Evolutionary conservation across 2,329 filamentous ascomycete genomes (phyloP).

Genomic region (Alternaria arbusti): DNA sequence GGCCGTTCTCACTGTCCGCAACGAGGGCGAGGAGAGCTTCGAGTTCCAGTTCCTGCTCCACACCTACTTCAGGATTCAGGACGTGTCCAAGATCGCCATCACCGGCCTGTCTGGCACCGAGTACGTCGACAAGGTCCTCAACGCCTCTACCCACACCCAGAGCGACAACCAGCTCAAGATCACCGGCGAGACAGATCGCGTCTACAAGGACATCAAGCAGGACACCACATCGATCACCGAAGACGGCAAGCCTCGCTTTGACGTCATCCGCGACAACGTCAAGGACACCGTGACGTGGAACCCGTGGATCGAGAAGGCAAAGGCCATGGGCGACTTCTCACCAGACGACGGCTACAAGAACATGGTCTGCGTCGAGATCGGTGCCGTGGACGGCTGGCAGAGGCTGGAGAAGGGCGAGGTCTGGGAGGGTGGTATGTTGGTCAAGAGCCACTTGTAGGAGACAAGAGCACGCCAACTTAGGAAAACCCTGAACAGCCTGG

Average conservation of each 20-base stretch:
- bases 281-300: slow-evolving; percentile 96
- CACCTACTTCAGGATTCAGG: slow-evolving; percentile 85
- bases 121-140: slow-evolving; percentile 84
- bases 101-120: slow-evolving; percentile 76
- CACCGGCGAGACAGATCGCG: slow-evolving; percentile 81
- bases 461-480: not conserved
- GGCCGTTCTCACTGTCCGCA: slow-evolving; percentile 85
- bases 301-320: slow-evolving; percentile 87
- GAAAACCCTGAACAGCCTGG: not conserved
- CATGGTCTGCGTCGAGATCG: slow-evolving; percentile 95
- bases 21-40: slow-evolving; percentile 81
- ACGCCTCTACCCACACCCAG: slow-evolving; percentile 68
- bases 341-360: slow-evolving; percentile 90
- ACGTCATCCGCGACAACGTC: slow-evolving; percentile 82
- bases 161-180: slow-evolving; percentile 71
- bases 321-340: slow-evolving; percentile 82
- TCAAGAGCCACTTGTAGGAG: slow-evolving; percentile 51
- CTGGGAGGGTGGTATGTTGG: slow-evolving; percentile 68
- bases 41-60: slow-evolving; percentile 93
- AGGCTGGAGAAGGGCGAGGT: slow-evolving; percentile 80
- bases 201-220: slow-evolving; percentile 74
- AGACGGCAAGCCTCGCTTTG: slow-evolving; percentile 69
- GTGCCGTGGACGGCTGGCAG: slow-evolving; percentile 81
- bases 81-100: slow-evolving; percentile 76
- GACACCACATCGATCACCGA: slow-evolving; percentile 69